These are phyloP conservation scores for Paramecium octaurelia DNA, from an alignment of 73 alveolate genomes.

Conservation along the genomic window DNA sequence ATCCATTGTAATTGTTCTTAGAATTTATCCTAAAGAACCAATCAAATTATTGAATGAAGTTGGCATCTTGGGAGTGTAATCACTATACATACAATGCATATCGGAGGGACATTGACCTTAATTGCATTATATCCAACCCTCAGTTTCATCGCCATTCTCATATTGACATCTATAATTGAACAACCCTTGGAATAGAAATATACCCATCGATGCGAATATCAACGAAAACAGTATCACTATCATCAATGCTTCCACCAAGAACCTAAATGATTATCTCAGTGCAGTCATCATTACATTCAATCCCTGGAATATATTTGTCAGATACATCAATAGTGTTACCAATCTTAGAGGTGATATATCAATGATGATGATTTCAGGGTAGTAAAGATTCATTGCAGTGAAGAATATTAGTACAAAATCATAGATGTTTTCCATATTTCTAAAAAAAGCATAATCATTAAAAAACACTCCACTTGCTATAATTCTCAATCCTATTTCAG, in stretches of 20 bases:
- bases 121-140: conserved; percentile 8
- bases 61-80: background rate
- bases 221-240: background rate
- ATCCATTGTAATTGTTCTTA: conserved; percentile 1
- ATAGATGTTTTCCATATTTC: background rate
- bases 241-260: background rate
- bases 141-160: background rate
- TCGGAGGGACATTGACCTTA: background rate
- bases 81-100: background rate
- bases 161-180: background rate
- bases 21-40: background rate
- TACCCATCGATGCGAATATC: background rate
- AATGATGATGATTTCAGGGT: background rate
- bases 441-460: conserved; percentile 17
- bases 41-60: background rate
- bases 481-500: background rate
- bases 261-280: background rate
- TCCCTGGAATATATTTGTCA: background rate
- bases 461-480: background rate
- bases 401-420: background rate
- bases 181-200: background rate
- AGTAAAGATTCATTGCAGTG: background rate
- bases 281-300: conserved; percentile 6
- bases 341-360: background rate
- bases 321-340: background rate